Evolutionary conservation across 352 stramenopile species (phyloP), one percentile per base, ranked within the genome.

Genomic region (Globisporangium ultimum): DNA sequence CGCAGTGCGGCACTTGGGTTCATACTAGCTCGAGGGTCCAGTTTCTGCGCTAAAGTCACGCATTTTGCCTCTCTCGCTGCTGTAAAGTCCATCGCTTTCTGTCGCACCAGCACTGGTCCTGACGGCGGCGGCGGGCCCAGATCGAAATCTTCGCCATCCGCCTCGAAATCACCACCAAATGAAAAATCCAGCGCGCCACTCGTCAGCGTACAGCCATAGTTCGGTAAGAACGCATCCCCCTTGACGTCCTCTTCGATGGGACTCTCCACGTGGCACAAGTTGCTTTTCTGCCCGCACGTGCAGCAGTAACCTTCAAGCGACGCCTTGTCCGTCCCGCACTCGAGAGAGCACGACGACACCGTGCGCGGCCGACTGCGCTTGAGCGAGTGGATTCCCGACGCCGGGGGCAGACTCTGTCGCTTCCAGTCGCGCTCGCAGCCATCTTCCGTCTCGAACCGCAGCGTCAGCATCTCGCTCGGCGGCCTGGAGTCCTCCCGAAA

Each of bases 71-170:
- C 48, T 52, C 56, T 43, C 50, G 46, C 59, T 17, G 43, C 63
- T 10, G 64, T 72, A 34, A 64, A 70, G 60, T 80, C 71, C 50
- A 58, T 69, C 28, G 71, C 71, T 48, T 74, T 61, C 63, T 80
- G 71, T 0, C 71, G 68, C 55, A 72, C 62, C n/a, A 80, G 48
- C 55, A 54, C 49, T 6, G 71, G 68, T 22, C 68, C 63, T 15
- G 36, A 59, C 40, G 63, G 54, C 21, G 71, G 71, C 41, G 71
- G 71, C 15, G 71, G 62, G 2, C 71, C 71, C 5, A 80, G 48
- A 41, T 74, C 67, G 43, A 74, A 74, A 38, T 66, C 61, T 34
- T 68, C 54, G 4, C 48, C 28, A 28, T 68, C 53, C 4, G 46
- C 38, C 18, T 18, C 22, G n/a, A 53, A 48, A 22, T n/a, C 47